Base-by-base conservation (phyloP, 108 stramenopile species). In the Cyclostephanos tholiformis region DNA sequence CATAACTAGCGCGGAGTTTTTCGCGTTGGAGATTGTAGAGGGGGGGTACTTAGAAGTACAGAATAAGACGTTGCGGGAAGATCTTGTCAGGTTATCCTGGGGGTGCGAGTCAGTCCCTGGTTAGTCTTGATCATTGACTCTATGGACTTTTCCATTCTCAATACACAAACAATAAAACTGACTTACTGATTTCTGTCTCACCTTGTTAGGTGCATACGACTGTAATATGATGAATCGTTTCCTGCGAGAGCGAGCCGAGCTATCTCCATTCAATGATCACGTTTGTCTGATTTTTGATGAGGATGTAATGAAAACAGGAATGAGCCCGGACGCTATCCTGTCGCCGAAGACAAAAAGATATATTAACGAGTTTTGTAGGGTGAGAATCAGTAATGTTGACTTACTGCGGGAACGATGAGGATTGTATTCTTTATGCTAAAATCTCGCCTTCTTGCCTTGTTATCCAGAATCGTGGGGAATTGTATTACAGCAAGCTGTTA, bases 231-330 rank as follows among this genome's bases (percentile, higher is more conserved):
- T 82, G 4, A 1, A 55, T 29, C 13, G 49, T 11, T 57, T 78
- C 20, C 49, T 78, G 32, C 35, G 64, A 44, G 44, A 59, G 20
- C 71, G 29, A 9, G 77, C 51, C 3, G 50, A 65, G 16, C 56
- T 65, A 12, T 86, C 86, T 32, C 72, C 72, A 50, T 39, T 86
- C 10, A 65, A 75, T 38, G 85, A 85, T 9, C 48, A 84, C 23
- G 55, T 64, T 46, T 92, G 91, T 68, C 48, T 90, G 20, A 70
- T 93, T 30, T 89, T 93, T 77, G 90, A 93, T 49, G 63, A 83
- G 26, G 73, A 71, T 10, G 69, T 64, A 19, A 88, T 82, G 35
- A 48, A 61, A 2, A 77, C 65, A 16, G 76, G 78, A 2, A 71
- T 59, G 14, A 73, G 78, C 43, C 26, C 53, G 41, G 41, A 26